phyloP scores from a whole-genome alignment of 257 asterid genomes.

The Nicotiana tabacum region DNA sequence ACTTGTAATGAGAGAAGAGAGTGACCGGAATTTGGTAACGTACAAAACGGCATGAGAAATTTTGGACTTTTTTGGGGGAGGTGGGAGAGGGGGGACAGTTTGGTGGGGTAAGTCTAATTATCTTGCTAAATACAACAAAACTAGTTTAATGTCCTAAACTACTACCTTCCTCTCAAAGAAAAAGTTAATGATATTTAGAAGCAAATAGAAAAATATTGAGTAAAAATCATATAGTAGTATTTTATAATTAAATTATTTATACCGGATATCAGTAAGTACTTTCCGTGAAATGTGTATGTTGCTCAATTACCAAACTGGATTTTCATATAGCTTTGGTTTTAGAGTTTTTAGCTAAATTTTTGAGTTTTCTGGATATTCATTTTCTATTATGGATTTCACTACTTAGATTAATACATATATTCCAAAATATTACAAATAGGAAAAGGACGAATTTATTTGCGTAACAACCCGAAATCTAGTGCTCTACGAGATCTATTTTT shows the following conservation, averaged over 20 bases:
- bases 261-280: background rate
- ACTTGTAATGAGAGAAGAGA: background rate
- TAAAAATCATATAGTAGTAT: no score
- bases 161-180: background rate
- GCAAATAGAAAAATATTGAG: no score
- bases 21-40: background rate
- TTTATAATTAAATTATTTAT: no score
- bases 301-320: no score
- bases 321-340: no score
- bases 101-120: background rate
- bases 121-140: background rate
- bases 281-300: no score
- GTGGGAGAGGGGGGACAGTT: background rate
- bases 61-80: background rate
- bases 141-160: background rate
- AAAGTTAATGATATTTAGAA: background rate
- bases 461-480: background rate
- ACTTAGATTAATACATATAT: background rate
- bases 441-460: background rate
- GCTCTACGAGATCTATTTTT: background rate
- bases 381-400: background rate
- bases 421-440: background rate
- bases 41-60: background rate
- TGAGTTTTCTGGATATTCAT: no score
- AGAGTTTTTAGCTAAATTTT: no score